Base-by-base conservation (phyloP, 352 stramenopile genomes). In the Globisporangium recalcitrans region DNA sequence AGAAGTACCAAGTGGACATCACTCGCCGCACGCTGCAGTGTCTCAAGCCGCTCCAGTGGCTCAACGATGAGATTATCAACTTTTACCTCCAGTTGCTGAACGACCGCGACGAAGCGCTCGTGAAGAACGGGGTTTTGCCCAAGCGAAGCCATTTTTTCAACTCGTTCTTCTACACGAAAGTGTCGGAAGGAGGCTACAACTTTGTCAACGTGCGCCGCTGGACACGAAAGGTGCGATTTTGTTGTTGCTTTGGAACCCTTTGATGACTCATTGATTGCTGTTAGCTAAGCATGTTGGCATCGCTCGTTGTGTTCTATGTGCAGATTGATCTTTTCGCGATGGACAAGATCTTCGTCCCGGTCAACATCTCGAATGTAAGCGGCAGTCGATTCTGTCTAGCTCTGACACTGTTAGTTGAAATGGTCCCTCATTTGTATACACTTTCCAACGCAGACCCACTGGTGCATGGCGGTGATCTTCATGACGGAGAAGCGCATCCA, bases 31-130 rank as follows among this genome's bases (percentile, higher is more conserved):
- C 88, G 38, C 62, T 95, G 63, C 82, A 91, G 59, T 90, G 82
- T 42, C 68, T 95, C 38, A 70, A 86, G 19, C 84, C 84, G 9
- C 46, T 69, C 27, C 68, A 73, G 51, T 95, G 86, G 86, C 68
- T 95, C 32, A 95, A 95, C 58, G 86, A 95, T 52, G 86, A 91
- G 79, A 68, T 94, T 54, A 92, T 95, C 62, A 95, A 95, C 62
- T 95, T 95, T 78, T 95, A 84, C 64, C 86, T 92, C 63, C 75
- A 93, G 63, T 54, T 95, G 68, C 76, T 95, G 51, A 80, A 64
- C 21, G 82, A 93, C 44, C 81, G 84, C 34, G 85, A 95, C 52
- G 73, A 74, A 57, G 69, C 61, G 31, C 65, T 95, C 0, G 79
- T 90, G 3, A 79, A 73, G 27, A 67, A 65, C 34, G 74, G 80